Percentiles rank a stretch among this genome's conserved stretches.
Conservation (phyloP, 2,329 filamentous ascomycete genomes). For the Nemania diffusa region DNA sequence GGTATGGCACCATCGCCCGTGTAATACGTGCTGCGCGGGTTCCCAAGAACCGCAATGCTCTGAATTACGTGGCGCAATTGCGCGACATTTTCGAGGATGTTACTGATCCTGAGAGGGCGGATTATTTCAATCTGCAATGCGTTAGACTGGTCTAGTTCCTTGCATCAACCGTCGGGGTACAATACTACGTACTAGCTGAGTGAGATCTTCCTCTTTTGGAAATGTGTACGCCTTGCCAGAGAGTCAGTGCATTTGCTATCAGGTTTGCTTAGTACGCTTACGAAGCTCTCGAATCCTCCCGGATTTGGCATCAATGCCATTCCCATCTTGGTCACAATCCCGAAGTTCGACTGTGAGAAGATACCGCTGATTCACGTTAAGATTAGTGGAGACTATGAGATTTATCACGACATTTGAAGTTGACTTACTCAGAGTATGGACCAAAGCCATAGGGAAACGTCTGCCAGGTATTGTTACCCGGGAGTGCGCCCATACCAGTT, state of each 20-base stretch:
- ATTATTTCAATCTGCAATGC: constrained; percentile 56
- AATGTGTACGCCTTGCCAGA: constrained; percentile 55
- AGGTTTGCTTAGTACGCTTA: constrained; percentile 36
- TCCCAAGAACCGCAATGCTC: constrained; percentile 50
- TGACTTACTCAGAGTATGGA: constrained; percentile 49
- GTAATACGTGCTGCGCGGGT: constrained; percentile 50
- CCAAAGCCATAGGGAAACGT: constrained; percentile 56
- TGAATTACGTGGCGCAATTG: constrained; percentile 52
- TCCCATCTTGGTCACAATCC: constrained; percentile 64
- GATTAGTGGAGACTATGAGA: constrained; percentile 9
- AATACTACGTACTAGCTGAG: constrained; percentile 49
- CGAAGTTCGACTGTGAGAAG: constrained; percentile 62
- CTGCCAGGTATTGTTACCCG: constrained; percentile 55
- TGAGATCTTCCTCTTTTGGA: constrained; percentile 60
- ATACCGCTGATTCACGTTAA: constrained; percentile 50
- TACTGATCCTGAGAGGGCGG: constrained; percentile 55
- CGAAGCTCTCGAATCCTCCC: constrained; percentile 57
- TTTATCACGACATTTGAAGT: not conserved
- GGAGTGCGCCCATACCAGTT: constrained; percentile 55
- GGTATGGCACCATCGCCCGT: constrained; percentile 49
- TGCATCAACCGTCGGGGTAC: not conserved
- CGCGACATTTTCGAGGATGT: constrained; percentile 54
- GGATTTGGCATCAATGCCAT: constrained; percentile 64
- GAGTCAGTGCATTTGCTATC: constrained; percentile 34
- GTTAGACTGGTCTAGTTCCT: constrained; percentile 4